phyloP scores from a whole-genome alignment of 805 yeast species.

The Suhomyces faveliae region DNA sequence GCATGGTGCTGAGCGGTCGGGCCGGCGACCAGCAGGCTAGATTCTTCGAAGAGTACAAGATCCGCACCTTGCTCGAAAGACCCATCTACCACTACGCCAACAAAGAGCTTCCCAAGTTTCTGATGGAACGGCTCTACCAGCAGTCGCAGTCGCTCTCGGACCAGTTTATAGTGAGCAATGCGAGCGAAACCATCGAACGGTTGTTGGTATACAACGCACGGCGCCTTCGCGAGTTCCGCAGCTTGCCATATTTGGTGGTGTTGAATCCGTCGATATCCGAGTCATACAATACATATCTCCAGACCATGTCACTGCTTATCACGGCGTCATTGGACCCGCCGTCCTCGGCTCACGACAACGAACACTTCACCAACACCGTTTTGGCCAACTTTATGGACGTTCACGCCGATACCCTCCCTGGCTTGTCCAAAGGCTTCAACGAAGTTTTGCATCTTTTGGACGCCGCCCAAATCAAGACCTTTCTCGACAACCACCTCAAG shows the following conservation, averaged over 20 bases:
- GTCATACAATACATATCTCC: conserved; percentile 69
- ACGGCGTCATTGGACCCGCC: conserved; percentile 38
- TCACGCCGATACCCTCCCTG: conserved; percentile 83
- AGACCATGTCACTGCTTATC: conserved; percentile 51
- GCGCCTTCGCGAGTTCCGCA: conserved; percentile 65
- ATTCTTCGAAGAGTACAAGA: conserved; percentile 53
- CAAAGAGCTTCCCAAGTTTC: conserved; percentile 51
- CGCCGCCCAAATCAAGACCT: conserved; percentile 51
- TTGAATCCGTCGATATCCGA: conserved; percentile 83
- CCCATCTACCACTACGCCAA: conserved; percentile 57
- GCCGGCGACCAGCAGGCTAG: neutral
- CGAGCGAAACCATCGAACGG: conserved; percentile 56
- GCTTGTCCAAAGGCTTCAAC: conserved; percentile 76
- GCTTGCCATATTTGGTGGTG: conserved; percentile 79
- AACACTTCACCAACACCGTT: conserved; percentile 45
- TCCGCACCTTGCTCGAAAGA: conserved; percentile 57
- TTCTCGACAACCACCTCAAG: conserved; percentile 71
- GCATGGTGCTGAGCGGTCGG: neutral
- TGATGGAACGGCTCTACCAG: conserved; percentile 48
- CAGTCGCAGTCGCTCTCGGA: conserved; percentile 41
- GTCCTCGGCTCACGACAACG: conserved; percentile 52
- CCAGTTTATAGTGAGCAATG: conserved; percentile 38
- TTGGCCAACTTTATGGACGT: conserved; percentile 62
- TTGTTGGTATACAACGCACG: conserved; percentile 65
- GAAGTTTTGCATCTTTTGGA: conserved; percentile 55